Conservation (phyloP, 2,329 filamentous ascomycete genomes). For the Alternaria arbusti region DNA sequence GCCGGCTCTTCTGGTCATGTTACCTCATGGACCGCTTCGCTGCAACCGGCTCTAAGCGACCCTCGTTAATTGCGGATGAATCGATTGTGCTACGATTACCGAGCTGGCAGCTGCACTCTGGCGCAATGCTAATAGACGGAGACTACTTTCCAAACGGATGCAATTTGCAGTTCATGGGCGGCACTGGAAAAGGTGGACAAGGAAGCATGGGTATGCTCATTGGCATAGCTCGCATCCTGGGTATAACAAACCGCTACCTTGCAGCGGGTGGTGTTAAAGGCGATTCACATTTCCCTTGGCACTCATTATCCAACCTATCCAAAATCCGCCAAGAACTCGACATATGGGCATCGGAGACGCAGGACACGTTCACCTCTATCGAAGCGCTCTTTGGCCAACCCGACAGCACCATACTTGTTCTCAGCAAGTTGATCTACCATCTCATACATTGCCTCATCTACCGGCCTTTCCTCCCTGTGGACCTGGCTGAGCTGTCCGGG, state of each 20-base stretch:
- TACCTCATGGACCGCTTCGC: conserved; percentile 87
- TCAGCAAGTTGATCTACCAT: conserved; percentile 88
- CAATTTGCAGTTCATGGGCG: conserved; percentile 76
- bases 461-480: conserved; percentile 83
- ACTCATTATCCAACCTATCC: conserved; percentile 81
- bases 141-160: conserved; percentile 81
- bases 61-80: conserved; percentile 79
- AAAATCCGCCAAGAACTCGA: conserved; percentile 86
- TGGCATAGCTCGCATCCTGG: conserved; percentile 81
- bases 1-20: conserved; percentile 87
- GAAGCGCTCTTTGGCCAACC: conserved; percentile 77
- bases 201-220: conserved; percentile 82
- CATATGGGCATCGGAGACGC: conserved; percentile 81
- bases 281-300: conserved; percentile 91
- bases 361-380: conserved; percentile 78
- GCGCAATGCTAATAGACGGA: conserved; percentile 71
- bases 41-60: conserved; percentile 79
- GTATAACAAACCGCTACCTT: conserved; percentile 82
- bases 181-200: conserved; percentile 72
- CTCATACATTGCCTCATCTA: conserved; percentile 87
- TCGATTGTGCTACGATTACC: conserved; percentile 77
- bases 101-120: conserved; percentile 70
- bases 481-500: conserved; percentile 79
- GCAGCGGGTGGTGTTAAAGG: conserved; percentile 86
- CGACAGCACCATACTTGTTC: conserved; percentile 77